Evolutionary conservation across 208 protist genomes (phyloP), one percentile per base, ranked within the genome.

Genomic region (Crithidia bombi): DNA sequence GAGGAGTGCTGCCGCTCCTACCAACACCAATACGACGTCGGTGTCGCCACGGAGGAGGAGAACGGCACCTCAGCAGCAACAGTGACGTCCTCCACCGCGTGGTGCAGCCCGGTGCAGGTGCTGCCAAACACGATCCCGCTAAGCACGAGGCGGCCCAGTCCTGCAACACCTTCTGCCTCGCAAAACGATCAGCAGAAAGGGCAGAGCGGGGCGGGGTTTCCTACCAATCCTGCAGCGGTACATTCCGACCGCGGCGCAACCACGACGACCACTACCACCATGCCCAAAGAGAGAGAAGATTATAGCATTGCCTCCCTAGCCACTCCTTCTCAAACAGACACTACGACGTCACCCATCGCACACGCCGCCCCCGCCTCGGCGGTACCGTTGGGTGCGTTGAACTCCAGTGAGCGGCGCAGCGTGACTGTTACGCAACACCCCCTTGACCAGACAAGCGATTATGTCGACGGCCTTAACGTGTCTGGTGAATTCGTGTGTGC

Each of bases 361-460:
- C 23, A 4, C 9, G 49, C 49, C 3, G 25, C 26, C 10, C 0
- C 30, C 10, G 35, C 54, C 14, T 33, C 23, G 35, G 17, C 5
- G 1, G 33, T 23, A 10, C 32, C 56, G 3, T 12, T 62, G 6
- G 59, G 33, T 12, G 46, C 59, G 9, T 30, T 35, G 3, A 0
- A 9, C 21, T 68, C 43, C 14, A 32, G 9, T 3, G 62, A 62
- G 52, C 50, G 59, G 14, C 69, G 61, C 33, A 75, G 69, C 52
- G 23, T 68, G 15, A 68, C 59, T 2, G 69, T 68, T 19, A 39
- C 32, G 21, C 61, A 63, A 41, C 59, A 68, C 41, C 23, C 35
- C 10, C 58, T 65, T 36, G 46, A 50, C 17, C 50, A 49, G 28
- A 52, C 25, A 5, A 59, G 14, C 28, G 6, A 12, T 17, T 14